Base-by-base conservation (phyloP, 2,329 filamentous ascomycete species). In the Tolypocladium ophioglossoides region DNA sequence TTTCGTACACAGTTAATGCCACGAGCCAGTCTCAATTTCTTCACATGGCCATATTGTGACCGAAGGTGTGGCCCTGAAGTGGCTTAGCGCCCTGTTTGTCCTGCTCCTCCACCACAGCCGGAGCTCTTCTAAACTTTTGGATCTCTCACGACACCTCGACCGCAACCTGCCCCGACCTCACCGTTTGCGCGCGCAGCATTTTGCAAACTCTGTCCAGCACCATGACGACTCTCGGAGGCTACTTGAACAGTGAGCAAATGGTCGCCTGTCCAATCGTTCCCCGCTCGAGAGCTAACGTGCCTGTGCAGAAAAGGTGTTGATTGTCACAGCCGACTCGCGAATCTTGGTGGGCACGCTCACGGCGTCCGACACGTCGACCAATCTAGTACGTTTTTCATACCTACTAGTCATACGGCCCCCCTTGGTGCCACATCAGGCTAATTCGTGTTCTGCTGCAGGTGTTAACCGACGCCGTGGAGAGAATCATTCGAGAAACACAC, bases 311-410 rank as follows among this genome's bases (percentile, higher is more conserved):
- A 95, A 90, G 72, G 89, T 97, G 63, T 79, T 91, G 55, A 86
- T 97, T 65, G 82, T 97, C 59, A 97, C 94, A 32, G 87, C 89
- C 62, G 94, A 97, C 72, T 94, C 92, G 52, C 86, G 92, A 63
- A 95, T 89, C 49, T 75, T 92, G 24, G 80, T 89, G 57, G 94
- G 94, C 56, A 91, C 79, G 2, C 83, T 99, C 53, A 77, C 92
- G 50, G 89, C 88, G 47, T 91, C 87, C 67, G 94, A 99, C 70
- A 86, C 96, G 71, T 84, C 87, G 64, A 97, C 94, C 61, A 99
- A 99, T 72, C 75, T 99, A 58, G 83, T 85, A 71, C 57, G 73
- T 60, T 30, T 34, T 55, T 35, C 24, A 1, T 46, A 32, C 24
- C 27, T 12, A 50, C 34, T 47, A 16, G 47, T 24, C 27, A 9